Evolutionary conservation across 2,329 filamentous ascomycete species (phyloP).

Genomic region (Cryphonectria naterciae): DNA sequence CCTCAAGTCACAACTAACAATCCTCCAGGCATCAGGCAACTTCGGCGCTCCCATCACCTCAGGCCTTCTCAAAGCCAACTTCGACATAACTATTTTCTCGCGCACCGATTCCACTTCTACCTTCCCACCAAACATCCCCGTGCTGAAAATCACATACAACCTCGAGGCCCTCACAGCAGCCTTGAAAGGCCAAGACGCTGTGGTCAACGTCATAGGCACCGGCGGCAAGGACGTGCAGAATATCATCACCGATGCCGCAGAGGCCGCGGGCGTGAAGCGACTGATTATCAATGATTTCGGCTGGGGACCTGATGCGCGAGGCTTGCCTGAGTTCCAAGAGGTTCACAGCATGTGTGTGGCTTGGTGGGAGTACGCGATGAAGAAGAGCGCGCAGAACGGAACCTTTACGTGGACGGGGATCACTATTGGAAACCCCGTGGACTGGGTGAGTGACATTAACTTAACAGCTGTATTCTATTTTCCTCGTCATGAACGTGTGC

Average conservation of each 20-base stretch:
- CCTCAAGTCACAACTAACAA: background rate
- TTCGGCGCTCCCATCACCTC: conserved; percentile 37
- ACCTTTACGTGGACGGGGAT: conserved; percentile 38
- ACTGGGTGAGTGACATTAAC: conserved; percentile 35
- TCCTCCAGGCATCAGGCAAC: conserved; percentile 36
- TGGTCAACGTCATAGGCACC: conserved; percentile 35
- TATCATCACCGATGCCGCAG: conserved; percentile 38
- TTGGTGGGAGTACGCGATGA: conserved; percentile 33
- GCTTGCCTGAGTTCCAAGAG: conserved; percentile 34
- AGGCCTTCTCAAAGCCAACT: conserved; percentile 31
- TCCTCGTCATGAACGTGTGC: background rate
- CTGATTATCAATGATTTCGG: conserved; percentile 36
- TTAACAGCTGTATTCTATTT: background rate
- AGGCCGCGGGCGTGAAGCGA: conserved; percentile 37
- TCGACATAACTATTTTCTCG: conserved; percentile 43
- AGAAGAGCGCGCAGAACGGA: conserved; percentile 30
- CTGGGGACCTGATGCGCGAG: conserved; percentile 34
- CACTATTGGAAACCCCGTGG: conserved; percentile 38
- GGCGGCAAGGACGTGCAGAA: conserved; percentile 30
- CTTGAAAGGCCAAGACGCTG: conserved; percentile 37
- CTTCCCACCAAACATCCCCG: conserved; percentile 31
- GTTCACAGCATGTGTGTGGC: conserved; percentile 31
- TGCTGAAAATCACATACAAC: conserved; percentile 27
- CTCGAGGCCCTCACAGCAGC: conserved; percentile 32
- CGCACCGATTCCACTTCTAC: conserved; percentile 34